Evolutionary conservation across 2,329 filamentous ascomycete species (phyloP).

Genomic region (Colletotrichum horii): DNA sequence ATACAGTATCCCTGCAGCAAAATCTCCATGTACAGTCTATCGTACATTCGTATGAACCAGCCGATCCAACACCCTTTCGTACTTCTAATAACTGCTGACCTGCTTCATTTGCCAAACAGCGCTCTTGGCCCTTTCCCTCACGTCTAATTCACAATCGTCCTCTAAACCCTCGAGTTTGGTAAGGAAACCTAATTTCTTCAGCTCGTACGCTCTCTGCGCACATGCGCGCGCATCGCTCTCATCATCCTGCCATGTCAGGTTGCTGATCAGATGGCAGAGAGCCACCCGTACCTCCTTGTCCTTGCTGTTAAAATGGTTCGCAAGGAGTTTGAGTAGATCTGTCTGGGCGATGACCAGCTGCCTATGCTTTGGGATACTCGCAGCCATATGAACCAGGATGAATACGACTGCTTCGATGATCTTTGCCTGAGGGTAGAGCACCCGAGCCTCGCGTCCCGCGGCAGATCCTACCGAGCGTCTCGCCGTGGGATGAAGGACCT

Average conservation of each 20-base stretch:
- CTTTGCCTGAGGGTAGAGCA: conserved; percentile 66
- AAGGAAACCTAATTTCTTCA: conserved; percentile 75
- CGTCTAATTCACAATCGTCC: conserved; percentile 78
- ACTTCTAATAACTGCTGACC: conserved; percentile 22
- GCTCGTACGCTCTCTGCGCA: conserved; percentile 68
- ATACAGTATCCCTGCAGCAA: background rate
- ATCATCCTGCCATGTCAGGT: conserved; percentile 85
- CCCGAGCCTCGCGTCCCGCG: conserved; percentile 44
- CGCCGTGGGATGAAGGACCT: conserved; percentile 58
- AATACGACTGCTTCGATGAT: conserved; percentile 81
- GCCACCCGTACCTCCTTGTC: conserved; percentile 77
- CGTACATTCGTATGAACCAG: background rate
- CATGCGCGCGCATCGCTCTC: conserved; percentile 69
- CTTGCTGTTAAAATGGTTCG: conserved; percentile 75
- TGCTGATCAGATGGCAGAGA: conserved; percentile 84
- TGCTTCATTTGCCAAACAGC: conserved; percentile 75
- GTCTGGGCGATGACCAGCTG: conserved; percentile 79
- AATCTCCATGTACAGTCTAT: conserved; percentile 13
- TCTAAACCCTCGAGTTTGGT: conserved; percentile 67
- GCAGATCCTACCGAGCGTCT: conserved; percentile 38
- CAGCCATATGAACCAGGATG: conserved; percentile 87
- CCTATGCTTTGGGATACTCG: conserved; percentile 78
- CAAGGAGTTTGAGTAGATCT: conserved; percentile 74
- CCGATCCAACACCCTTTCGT: background rate
- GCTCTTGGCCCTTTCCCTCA: conserved; percentile 82